A percentile compares a stretch with the other conserved stretches of the same genome.
phyloP scores from a whole-genome alignment of 2,329 filamentous ascomycete species.

The Neophaeococcomyces mojaviensis region DNA sequence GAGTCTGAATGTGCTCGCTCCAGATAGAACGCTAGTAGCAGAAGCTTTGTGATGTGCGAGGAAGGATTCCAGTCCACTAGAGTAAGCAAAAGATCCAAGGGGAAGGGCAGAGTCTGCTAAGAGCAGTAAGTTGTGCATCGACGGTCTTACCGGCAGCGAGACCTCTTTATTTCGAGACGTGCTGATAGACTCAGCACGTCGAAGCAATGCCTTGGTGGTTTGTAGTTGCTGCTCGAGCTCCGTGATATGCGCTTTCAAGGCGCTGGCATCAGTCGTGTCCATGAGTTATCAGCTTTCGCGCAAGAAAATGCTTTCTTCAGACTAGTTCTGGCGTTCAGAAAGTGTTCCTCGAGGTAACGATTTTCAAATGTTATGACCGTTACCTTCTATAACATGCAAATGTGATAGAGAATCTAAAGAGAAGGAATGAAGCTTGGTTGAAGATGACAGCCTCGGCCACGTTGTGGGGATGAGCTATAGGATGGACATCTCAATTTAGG shows the following conservation, averaged over 20 bases:
- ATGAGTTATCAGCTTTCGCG: constrained; percentile 6
- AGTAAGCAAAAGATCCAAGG: constrained; percentile 59
- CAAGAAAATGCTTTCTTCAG: too few relatives aligned
- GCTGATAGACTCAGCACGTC: constrained; percentile 14
- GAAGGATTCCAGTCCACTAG: constrained; percentile 57
- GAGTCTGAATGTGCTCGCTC: constrained; percentile 20
- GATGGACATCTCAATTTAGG: too few relatives aligned
- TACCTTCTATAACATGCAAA: too few relatives aligned
- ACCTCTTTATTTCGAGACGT: not conserved
- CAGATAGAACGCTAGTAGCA: constrained; percentile 25
- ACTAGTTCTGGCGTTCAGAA: not conserved
- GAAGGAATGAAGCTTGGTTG: too few relatives aligned
- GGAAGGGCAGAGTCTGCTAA: constrained; percentile 58
- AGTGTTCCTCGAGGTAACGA: not conserved
- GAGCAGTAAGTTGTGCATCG: constrained; percentile 41
- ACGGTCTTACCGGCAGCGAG: constrained; percentile 15
- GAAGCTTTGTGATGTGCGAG: constrained; percentile 47
- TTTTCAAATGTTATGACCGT: too few relatives aligned
- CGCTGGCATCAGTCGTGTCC: constrained; percentile 14
- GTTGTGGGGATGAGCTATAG: too few relatives aligned
- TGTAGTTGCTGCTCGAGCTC: constrained; percentile 43
- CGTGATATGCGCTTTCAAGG: constrained; percentile 27
- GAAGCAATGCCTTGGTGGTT: constrained; percentile 38
- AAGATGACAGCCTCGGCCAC: too few relatives aligned
- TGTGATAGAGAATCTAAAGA: too few relatives aligned